Evolutionary conservation across 2,329 filamentous ascomycete genomes (phyloP).

Genomic region (Cercospora sp.): DNA sequence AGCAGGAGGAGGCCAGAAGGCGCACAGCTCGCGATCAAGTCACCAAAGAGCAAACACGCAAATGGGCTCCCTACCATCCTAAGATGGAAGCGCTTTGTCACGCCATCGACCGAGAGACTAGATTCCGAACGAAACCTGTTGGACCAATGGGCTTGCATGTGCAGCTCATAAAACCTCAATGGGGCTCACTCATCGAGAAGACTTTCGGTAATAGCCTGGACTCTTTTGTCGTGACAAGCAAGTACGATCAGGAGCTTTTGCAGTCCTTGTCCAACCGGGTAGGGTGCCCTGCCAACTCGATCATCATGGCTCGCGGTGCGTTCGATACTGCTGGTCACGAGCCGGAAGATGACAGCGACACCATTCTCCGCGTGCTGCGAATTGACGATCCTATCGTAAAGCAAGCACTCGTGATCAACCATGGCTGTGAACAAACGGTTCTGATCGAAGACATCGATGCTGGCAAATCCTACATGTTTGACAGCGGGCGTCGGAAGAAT

Average conservation of each 20-base stretch:
- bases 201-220: constrained; percentile 69
- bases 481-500: constrained; percentile 55
- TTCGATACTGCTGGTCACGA: constrained; percentile 68
- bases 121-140: constrained; percentile 71
- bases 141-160: constrained; percentile 82
- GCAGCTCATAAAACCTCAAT: constrained; percentile 73
- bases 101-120: constrained; percentile 66
- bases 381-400: constrained; percentile 78
- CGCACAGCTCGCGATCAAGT: not conserved
- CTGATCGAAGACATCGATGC: constrained; percentile 68
- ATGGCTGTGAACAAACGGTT: constrained; percentile 79
- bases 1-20: not conserved
- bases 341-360: constrained; percentile 71
- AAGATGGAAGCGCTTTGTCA: constrained; percentile 64
- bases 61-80: constrained; percentile 63
- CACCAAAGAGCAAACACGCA: constrained; percentile 56
- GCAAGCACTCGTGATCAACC: constrained; percentile 79
- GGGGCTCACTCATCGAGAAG: constrained; percentile 80
- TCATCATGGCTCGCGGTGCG: constrained; percentile 60
- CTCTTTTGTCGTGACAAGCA: constrained; percentile 78
- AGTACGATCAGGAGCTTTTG: constrained; percentile 71
- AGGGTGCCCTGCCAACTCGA: constrained; percentile 63
- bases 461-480: constrained; percentile 69
- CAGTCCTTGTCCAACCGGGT: constrained; percentile 33
- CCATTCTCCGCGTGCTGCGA: constrained; percentile 73